Evolutionary conservation across 352 stramenopile species (phyloP).

Genomic region (Pythium dissimile): DNA sequence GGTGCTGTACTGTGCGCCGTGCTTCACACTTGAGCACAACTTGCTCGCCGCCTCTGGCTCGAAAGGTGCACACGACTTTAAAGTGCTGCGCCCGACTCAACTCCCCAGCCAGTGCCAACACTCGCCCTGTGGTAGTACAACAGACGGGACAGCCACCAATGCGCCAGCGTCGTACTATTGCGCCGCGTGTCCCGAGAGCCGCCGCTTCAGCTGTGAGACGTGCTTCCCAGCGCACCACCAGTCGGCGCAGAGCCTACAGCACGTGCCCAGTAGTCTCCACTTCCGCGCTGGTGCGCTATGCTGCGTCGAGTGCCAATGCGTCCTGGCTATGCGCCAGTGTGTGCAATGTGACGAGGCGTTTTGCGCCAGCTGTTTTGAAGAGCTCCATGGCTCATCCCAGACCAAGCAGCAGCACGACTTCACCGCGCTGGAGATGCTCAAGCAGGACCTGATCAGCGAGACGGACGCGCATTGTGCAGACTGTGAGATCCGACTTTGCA

Average conservation of each 20-base stretch:
- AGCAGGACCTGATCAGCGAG: constrained; percentile 44
- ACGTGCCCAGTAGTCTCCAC: constrained; percentile 40
- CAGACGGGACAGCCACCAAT: neutral
- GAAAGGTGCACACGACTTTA: constrained; percentile 55
- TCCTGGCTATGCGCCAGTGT: constrained; percentile 44
- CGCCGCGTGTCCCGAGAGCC: neutral
- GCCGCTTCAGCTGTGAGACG: constrained; percentile 28
- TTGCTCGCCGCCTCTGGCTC: neutral
- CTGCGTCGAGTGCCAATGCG: constrained; percentile 46
- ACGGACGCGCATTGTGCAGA: constrained; percentile 67
- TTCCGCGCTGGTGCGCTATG: constrained; percentile 48
- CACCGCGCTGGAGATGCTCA: constrained; percentile 44
- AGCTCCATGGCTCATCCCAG: constrained; percentile 24
- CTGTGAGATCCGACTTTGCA: constrained; percentile 47
- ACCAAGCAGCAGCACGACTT: constrained; percentile 39
- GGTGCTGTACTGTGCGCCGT: constrained; percentile 39
- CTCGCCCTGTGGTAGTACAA: constrained; percentile 12
- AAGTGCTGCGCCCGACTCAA: constrained; percentile 23
- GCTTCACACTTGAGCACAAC: constrained; percentile 53
- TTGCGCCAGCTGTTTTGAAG: constrained; percentile 48
- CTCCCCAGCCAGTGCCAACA: constrained; percentile 34
- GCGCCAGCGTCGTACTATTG: constrained; percentile 50
- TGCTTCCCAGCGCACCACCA: constrained; percentile 51
- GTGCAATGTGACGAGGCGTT: constrained; percentile 63
- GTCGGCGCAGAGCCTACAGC: constrained; percentile 37